A percentile compares a stretch with the other conserved stretches of the same genome.
Conservation (phyloP, 768 basidiomycete genomes). For the Pholiota microspora region DNA sequence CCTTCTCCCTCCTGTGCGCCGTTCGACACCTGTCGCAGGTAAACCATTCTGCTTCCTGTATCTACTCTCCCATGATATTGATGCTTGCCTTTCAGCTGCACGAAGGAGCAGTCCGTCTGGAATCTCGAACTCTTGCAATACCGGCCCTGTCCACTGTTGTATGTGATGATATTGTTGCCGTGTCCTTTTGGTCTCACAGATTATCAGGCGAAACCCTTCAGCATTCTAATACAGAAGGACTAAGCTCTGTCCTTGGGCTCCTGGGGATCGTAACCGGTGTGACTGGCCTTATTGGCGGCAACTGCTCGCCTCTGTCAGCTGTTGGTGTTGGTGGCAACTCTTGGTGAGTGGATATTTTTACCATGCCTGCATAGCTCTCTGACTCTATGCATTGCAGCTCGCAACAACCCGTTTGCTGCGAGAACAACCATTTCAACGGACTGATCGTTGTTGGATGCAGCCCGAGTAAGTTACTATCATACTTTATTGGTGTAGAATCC, state of each 20-base stretch:
- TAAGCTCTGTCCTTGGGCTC: conserved; percentile 23
- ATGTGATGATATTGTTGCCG: conserved; percentile 3
- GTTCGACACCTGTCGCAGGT: conserved; percentile 32
- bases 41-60: conserved; percentile 9
- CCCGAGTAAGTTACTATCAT: conserved; percentile 30
- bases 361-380: too few species aligned
- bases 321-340: conserved; percentile 30
- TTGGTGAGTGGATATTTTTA: conserved; percentile 34
- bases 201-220: conserved; percentile 27
- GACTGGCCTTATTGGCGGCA: conserved; percentile 25
- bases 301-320: conserved; percentile 31
- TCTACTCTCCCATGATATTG: neutral
- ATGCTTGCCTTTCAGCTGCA: conserved; percentile 29
- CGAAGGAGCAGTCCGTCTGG: conserved; percentile 33
- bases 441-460: conserved; percentile 41
- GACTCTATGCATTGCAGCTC: conserved; percentile 21
- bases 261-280: conserved; percentile 29
- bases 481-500: neutral
- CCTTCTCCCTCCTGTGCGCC: conserved; percentile 44
- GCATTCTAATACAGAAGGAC: conserved; percentile 12
- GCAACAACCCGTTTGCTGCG: conserved; percentile 45
- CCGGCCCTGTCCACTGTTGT: conserved; percentile 46
- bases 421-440: conserved; percentile 41
- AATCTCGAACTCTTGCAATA: conserved; percentile 32
- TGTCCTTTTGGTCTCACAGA: neutral